Evolutionary conservation across 768 basidiomycete species (phyloP).

Genomic region (Russula sp.): DNA sequence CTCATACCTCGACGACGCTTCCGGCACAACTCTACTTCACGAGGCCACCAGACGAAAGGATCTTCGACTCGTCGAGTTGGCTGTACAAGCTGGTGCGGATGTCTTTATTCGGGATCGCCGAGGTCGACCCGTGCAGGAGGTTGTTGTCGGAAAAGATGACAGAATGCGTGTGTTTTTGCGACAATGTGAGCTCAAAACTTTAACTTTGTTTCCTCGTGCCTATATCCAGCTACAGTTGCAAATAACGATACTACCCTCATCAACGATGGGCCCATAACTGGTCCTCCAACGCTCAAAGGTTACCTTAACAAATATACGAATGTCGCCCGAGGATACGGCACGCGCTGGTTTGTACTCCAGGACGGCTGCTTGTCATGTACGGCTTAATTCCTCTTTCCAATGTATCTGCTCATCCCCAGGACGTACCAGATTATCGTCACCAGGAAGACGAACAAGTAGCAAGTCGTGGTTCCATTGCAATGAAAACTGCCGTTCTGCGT

Average conservation of each 20-base stretch:
- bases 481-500: slow-evolving; percentile 71
- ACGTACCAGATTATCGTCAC: slow-evolving; percentile 61
- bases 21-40: slow-evolving; percentile 75
- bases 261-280: slow-evolving; percentile 37
- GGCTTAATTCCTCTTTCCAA: slow-evolving; percentile 28
- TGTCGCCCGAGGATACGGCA: slow-evolving; percentile 83
- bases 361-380: slow-evolving; percentile 79
- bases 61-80: slow-evolving; percentile 75
- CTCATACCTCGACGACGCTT: slow-evolving; percentile 70
- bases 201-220: neutral
- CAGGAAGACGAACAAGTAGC: slow-evolving; percentile 87
- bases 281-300: slow-evolving; percentile 62
- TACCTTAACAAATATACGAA: slow-evolving; percentile 92
- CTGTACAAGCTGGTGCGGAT: slow-evolving; percentile 79
- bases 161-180: slow-evolving; percentile 73
- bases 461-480: slow-evolving; percentile 80
- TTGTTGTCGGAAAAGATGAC: slow-evolving; percentile 72
- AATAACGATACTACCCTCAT: slow-evolving; percentile 77
- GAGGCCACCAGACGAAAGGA: slow-evolving; percentile 83
- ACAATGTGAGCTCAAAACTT: slow-evolving; percentile 54
- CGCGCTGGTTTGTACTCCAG: slow-evolving; percentile 89
- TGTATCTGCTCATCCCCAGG: neutral
- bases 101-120: slow-evolving; percentile 77
- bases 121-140: slow-evolving; percentile 63
- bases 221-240: slow-evolving; percentile 43